phyloP scores from a whole-genome alignment of 2,329 filamentous ascomycete genomes.

The Aspergillus phoenicis region DNA sequence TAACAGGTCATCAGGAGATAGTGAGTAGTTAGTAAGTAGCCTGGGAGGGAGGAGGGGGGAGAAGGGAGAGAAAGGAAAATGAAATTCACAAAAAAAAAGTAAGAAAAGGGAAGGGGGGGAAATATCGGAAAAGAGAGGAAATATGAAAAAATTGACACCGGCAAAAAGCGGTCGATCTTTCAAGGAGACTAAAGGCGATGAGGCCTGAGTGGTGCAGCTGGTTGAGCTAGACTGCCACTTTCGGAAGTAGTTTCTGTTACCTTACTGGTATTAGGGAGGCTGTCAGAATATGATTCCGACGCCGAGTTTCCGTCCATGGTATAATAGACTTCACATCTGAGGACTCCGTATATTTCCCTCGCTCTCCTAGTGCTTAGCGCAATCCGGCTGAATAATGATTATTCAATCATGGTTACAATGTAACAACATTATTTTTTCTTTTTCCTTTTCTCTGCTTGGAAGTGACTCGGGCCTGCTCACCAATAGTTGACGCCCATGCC shows the following conservation, averaged over 20 bases:
- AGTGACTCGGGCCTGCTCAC: slow-evolving; percentile 8
- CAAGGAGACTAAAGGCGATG: background rate
- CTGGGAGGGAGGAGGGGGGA: no score
- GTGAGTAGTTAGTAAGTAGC: no score
- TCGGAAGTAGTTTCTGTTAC: background rate
- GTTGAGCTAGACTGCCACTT: background rate
- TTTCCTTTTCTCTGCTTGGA: background rate
- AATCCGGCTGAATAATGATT: background rate
- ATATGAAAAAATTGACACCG: background rate
- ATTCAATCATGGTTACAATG: background rate
- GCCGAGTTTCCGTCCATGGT: background rate
- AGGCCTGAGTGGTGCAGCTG: background rate
- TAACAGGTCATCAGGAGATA: background rate
- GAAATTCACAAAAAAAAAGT: no score
- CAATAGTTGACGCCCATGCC: background rate
- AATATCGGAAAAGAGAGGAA: no score
- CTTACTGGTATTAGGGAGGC: background rate
- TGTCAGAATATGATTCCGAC: background rate
- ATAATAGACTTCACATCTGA: background rate
- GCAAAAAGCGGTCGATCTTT: slow-evolving; percentile 1
- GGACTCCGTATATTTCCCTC: background rate
- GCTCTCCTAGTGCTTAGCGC: background rate
- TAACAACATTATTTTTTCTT: no score
- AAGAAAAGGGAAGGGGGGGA: no score
- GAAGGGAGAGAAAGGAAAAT: no score